Base-by-base conservation (phyloP, 148 eudicot genomes). In the Rheum nobile region DNA sequence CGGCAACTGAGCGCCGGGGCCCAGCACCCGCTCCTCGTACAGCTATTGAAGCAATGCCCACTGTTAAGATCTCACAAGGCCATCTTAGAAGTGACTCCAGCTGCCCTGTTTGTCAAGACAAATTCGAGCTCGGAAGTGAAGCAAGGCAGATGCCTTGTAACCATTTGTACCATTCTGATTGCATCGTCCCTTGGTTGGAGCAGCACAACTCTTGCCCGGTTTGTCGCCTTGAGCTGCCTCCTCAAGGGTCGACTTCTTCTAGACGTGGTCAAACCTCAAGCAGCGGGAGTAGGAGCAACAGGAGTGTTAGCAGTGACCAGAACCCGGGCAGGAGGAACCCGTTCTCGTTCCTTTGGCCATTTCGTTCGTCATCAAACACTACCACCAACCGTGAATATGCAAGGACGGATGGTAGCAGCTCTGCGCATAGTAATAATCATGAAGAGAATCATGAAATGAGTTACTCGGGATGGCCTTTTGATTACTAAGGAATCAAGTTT, bases 181-280 rank as follows among this genome's bases (percentile, higher is more conserved):
- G 98, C 75, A 94, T 94, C 47, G 82, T 87, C 52, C 98, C 98
- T 22, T 94, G 98, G 98, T 84, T 94, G 80, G 93, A 86, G 61
- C 87, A 88, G 83, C 98, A 94, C 59, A 94, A 94, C 75, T 94
- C 98, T 1, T 94, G 98, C 84, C 98, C 98, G 3, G 97, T 95
- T 74, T 95, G 98, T 61, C 91, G 98, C 32, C 81, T 85, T 75
- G 98, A 90, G 84, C 76, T 95, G 77, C 87, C 91, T 28, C 76
- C 89, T 29, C 82, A 46, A 2, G 87, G 83, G 46, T 75, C 89
- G 37, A 80, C 74, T 71, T 57, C 80, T 67, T 77, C 84, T 72
- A 84, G 50, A 38, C 71, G 76, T 32, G 78, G 74, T 24, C 76
- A 76, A 59, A 82, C 52, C 73, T 31, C 84, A 7, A 77, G 85